These are phyloP conservation scores for Calonectria crousiana DNA, from an alignment of 2,329 filamentous ascomycete species.

Conservation along the genomic window DNA sequence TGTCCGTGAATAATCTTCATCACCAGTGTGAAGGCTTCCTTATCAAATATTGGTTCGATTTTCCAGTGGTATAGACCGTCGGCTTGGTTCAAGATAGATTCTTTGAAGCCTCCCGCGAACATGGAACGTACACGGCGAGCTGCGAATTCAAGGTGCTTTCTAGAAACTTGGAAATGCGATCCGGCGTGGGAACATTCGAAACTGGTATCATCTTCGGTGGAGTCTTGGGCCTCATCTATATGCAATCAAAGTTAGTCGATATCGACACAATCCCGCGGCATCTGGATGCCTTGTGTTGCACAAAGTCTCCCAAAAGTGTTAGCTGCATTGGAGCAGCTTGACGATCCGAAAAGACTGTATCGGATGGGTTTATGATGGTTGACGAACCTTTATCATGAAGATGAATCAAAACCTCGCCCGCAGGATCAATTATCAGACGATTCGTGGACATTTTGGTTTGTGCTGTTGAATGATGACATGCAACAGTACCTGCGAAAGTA, in stretches of 20 bases:
- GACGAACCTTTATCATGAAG: background rate
- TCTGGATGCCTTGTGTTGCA: background rate
- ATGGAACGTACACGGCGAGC: background rate
- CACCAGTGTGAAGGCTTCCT: background rate
- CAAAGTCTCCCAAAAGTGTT: background rate
- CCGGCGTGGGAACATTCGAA: background rate
- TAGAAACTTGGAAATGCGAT: background rate
- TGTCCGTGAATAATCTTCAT: background rate
- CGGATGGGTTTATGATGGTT: background rate
- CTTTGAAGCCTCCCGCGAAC: background rate
- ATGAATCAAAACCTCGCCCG: background rate
- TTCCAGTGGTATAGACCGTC: background rate
- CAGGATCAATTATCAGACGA: background rate
- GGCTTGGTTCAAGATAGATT: background rate
- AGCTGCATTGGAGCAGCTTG: background rate
- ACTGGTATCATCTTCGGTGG: too few relatives aligned
- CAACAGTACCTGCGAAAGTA: background rate
- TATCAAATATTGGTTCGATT: background rate
- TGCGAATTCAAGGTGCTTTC: background rate
- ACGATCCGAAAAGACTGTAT: background rate
- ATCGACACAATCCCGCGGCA: background rate
- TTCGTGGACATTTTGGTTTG: background rate
- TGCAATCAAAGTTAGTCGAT: background rate
- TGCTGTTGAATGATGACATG: background rate
- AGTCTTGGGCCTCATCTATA: background rate